Percentiles rank a stretch among this genome's conserved stretches.
Evolutionary conservation across 129 eudicot species (phyloP).

Genomic region (Escallonia herrerae): DNA sequence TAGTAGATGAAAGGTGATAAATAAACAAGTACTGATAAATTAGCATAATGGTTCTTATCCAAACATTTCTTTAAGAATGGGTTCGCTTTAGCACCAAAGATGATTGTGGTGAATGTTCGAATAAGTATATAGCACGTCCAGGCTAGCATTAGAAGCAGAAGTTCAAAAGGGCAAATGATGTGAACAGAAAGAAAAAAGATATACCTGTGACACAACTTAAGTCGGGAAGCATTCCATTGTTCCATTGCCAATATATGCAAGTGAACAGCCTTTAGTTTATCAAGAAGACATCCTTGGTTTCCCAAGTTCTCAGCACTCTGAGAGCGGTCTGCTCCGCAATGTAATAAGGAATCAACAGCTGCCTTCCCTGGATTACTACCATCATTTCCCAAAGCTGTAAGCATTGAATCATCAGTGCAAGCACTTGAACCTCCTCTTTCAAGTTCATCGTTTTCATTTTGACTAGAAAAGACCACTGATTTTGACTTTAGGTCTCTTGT

Average conservation of each 20-base stretch:
- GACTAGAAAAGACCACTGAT: slow-evolving; percentile 31
- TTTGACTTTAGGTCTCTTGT: slow-evolving; percentile 18
- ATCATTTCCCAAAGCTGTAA: slow-evolving; percentile 21
- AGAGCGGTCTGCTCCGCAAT: slow-evolving; percentile 14
- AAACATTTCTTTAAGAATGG: no score
- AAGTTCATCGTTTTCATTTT: slow-evolving; percentile 35
- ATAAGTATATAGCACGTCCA: no score
- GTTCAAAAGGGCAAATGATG: background rate
- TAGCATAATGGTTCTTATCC: no score
- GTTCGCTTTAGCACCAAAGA: no score
- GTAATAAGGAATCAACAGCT: slow-evolving; percentile 24
- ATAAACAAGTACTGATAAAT: no score
- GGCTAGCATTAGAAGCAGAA: no score
- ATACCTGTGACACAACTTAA: slow-evolving; percentile 51
- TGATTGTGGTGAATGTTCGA: no score
- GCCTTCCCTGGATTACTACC: slow-evolving; percentile 19
- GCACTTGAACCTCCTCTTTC: slow-evolving; percentile 26
- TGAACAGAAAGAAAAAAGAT: slow-evolving; percentile 4
- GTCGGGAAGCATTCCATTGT: slow-evolving; percentile 65
- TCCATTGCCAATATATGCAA: slow-evolving; percentile 74
- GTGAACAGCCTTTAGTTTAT: slow-evolving; percentile 68
- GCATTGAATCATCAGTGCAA: slow-evolving; percentile 32
- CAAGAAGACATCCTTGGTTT: slow-evolving; percentile 45
- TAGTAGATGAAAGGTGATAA: background rate
- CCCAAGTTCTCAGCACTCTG: slow-evolving; percentile 18